A percentile compares a stretch with the other conserved stretches of the same genome.
Conservation (phyloP, 495 filamentous ascomycete species). For the Neurospora hispaniola region DNA sequence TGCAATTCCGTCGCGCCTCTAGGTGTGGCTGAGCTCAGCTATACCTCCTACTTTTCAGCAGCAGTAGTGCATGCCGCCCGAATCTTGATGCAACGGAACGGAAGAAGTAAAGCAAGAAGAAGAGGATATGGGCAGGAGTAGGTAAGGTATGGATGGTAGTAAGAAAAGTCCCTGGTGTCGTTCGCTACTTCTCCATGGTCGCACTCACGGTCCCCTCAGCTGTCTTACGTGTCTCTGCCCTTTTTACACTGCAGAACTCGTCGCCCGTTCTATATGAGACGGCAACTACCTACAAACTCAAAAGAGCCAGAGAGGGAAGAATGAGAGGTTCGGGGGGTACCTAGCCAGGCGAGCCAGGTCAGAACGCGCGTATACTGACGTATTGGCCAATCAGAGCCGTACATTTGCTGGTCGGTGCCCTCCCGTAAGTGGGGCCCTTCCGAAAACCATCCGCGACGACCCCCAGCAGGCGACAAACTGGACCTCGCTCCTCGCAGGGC, state of each 20-base stretch:
- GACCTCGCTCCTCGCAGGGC: background rate
- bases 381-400: background rate
- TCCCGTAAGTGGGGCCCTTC: background rate
- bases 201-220: background rate
- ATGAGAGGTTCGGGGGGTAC: background rate
- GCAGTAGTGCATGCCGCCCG: background rate
- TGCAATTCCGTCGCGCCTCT: background rate
- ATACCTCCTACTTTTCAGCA: background rate
- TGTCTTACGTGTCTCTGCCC: background rate
- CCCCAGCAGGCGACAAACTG: background rate
- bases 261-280: background rate
- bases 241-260: background rate
- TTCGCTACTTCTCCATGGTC: background rate
- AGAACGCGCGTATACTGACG: background rate
- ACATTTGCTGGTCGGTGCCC: background rate
- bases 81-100: background rate
- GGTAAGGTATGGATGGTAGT: background rate
- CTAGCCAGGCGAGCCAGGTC: background rate
- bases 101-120: background rate
- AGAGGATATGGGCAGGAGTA: background rate
- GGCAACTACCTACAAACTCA: background rate
- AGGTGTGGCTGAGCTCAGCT: background rate
- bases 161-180: background rate
- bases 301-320: background rate
- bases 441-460: background rate